Evolutionary conservation across 345 rosid genomes (phyloP).

Genomic region (Euclidium syriacum): DNA sequence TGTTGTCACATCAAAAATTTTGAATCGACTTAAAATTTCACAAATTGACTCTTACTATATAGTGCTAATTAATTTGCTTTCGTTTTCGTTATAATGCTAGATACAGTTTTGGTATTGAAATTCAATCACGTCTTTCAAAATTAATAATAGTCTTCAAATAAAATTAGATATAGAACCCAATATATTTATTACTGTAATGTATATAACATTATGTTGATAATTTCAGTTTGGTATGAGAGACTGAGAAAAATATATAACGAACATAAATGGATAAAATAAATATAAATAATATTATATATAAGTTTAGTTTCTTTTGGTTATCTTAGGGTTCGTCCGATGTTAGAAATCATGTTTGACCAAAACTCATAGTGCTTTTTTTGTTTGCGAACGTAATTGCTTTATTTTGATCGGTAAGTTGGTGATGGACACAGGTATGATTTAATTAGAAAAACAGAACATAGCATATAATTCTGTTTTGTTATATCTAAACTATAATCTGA

Average conservation of each 20-base stretch:
- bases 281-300: conserved; percentile 15
- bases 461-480: conserved; percentile 24
- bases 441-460: conserved; percentile 29
- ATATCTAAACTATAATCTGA: neutral
- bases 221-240: conserved; percentile 8
- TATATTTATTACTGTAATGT: neutral
- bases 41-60: too few relatives aligned
- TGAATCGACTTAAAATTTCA: too few relatives aligned
- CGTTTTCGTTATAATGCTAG: neutral
- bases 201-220: neutral
- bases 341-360: conserved; percentile 30
- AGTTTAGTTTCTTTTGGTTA: conserved; percentile 20
- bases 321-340: conserved; percentile 34
- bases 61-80: conserved; percentile 1
- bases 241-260: neutral
- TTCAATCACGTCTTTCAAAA: neutral
- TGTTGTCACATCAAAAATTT: too few relatives aligned
- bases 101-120: neutral
- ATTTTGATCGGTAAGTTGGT: conserved; percentile 25
- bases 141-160: neutral
- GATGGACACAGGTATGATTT: conserved; percentile 26
- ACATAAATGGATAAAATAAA: conserved; percentile 29
- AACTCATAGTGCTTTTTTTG: conserved; percentile 30
- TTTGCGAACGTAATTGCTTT: conserved; percentile 24
- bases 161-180: too few relatives aligned